Evolutionary conservation across 2,329 filamentous ascomycete genomes (phyloP).

Genomic region (Colletotrichum sp.): DNA sequence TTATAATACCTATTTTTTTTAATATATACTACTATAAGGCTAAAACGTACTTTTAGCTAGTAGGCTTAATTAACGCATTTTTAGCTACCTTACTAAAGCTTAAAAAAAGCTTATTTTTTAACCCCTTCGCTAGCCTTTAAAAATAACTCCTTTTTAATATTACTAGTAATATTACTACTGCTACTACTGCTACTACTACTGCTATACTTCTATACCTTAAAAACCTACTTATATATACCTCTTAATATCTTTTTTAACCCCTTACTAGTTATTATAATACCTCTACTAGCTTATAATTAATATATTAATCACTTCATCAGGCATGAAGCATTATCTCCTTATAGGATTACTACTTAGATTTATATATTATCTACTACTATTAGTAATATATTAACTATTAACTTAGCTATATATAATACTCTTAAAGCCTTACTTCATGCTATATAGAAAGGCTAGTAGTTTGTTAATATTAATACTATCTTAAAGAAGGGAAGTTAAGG

Average conservation of each 20-base stretch:
- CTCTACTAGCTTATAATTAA: too few species aligned
- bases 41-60: background rate
- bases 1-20: background rate
- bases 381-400: too few species aligned
- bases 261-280: too few species aligned
- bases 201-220: background rate
- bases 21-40: background rate
- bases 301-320: too few species aligned
- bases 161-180: too few species aligned
- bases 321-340: too few species aligned
- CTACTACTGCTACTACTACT: too few species aligned
- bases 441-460: background rate
- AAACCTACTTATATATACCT: background rate
- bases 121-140: too few species aligned
- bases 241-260: background rate
- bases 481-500: background rate
- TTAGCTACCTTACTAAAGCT: background rate
- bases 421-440: background rate
- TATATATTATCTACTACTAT: background rate
- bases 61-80: background rate
- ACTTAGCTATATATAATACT: too few species aligned
- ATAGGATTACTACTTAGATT: background rate
- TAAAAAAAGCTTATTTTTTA: too few species aligned
- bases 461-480: background rate
- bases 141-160: too few species aligned